These are phyloP conservation scores for Tuber brumale DNA, from an alignment of 495 filamentous ascomycete genomes.

Conservation along the genomic window DNA sequence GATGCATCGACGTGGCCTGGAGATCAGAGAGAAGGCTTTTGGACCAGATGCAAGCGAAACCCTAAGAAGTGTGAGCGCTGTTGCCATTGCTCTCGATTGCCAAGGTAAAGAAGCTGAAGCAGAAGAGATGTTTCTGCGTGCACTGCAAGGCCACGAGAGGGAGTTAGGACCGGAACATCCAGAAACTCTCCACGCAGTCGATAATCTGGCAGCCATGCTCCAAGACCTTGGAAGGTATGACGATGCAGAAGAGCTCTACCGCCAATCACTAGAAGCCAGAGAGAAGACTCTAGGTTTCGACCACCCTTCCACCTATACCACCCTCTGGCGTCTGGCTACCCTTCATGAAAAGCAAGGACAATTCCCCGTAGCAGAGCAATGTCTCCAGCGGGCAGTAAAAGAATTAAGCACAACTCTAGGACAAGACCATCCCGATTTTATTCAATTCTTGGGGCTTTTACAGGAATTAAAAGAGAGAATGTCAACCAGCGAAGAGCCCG, in stretches of 20 bases:
- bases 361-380: background rate
- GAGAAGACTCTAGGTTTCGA: constrained; percentile 24
- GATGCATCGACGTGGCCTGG: no score
- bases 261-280: constrained; percentile 20
- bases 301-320: constrained; percentile 4
- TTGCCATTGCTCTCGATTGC: background rate
- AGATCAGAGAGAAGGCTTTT: constrained; percentile 13
- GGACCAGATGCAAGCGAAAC: background rate
- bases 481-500: background rate
- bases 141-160: constrained; percentile 16
- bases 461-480: background rate
- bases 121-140: constrained; percentile 26
- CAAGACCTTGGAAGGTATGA: constrained; percentile 27
- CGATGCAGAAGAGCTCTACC: constrained; percentile 31
- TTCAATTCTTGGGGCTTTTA: background rate
- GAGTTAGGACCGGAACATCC: constrained; percentile 21
- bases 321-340: background rate
- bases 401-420: background rate
- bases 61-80: background rate
- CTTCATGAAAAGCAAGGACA: background rate
- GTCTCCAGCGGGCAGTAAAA: background rate
- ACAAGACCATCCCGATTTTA: background rate
- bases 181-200: constrained; percentile 17
- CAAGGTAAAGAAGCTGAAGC: constrained; percentile 3
- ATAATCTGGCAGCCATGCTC: constrained; percentile 14